These are phyloP conservation scores for Cryptosporidium andersoni DNA, from an alignment of 169 alveolate genomes.

Conservation along the genomic window DNA sequence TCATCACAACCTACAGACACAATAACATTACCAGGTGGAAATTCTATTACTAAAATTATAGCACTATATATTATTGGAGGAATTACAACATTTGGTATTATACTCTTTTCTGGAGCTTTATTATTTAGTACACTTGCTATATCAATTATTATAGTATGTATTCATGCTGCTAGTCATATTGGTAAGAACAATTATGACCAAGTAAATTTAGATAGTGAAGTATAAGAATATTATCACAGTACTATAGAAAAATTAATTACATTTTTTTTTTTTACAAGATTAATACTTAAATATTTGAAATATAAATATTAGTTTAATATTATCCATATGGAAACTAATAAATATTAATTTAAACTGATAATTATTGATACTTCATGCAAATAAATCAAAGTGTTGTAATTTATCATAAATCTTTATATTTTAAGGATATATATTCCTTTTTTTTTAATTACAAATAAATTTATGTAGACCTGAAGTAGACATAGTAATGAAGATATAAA, in stretches of 20 bases:
- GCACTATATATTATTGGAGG: constrained; percentile 42
- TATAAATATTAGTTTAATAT: not conserved
- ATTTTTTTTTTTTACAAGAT: not conserved
- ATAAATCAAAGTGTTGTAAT: not conserved
- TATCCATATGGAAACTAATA: not conserved
- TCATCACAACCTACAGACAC: constrained; percentile 52
- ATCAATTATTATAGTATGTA: constrained; percentile 32
- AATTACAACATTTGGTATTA: constrained; percentile 15
- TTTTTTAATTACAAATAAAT: too few relatives aligned
- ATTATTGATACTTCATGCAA: not conserved
- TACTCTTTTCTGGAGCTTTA: constrained; percentile 48
- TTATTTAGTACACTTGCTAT: constrained; percentile 32
- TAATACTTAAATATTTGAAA: too few relatives aligned
- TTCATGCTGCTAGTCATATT: constrained; percentile 57
- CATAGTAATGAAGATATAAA: too few relatives aligned
- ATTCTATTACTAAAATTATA: constrained; percentile 28
- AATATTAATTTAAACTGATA: not conserved
- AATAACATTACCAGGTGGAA: constrained; percentile 42
- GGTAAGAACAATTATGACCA: constrained; percentile 62
- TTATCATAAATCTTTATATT: too few relatives aligned
- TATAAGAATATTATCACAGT: not conserved
- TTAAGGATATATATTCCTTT: too few relatives aligned
- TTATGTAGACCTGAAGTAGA: too few relatives aligned
- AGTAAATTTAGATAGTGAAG: constrained; percentile 51
- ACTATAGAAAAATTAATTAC: not conserved